These are phyloP conservation scores for Penicillium subrubescens DNA, from an alignment of 495 filamentous ascomycete species.

Conservation along the genomic window DNA sequence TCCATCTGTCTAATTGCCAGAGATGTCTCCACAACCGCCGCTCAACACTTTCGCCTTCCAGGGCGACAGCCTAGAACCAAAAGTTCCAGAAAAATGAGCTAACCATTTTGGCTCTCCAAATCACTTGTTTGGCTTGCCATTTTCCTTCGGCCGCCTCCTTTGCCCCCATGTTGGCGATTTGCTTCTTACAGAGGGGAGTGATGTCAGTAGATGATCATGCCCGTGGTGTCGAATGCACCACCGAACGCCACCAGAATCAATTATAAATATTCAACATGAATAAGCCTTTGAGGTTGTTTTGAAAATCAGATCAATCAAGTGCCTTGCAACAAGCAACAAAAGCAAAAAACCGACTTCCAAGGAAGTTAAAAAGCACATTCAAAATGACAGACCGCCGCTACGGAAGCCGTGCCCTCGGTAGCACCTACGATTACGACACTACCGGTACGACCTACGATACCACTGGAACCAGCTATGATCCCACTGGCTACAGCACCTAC, in stretches of 20 bases:
- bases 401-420: constrained; percentile 9
- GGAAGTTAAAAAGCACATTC: constrained; percentile 3
- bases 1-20: neutral
- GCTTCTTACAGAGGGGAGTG: constrained; percentile 8
- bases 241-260: constrained; percentile 6
- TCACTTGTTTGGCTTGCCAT: neutral
- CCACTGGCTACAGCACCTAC: constrained; percentile 25
- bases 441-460: constrained; percentile 23
- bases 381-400: constrained; percentile 28
- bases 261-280: constrained; percentile 14
- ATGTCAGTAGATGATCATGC: constrained; percentile 24
- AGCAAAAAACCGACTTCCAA: neutral
- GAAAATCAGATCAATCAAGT: neutral
- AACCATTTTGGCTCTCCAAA: constrained; percentile 3
- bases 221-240: constrained; percentile 9
- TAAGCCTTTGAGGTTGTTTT: neutral
- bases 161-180: constrained; percentile 17
- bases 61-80: constrained; percentile 19
- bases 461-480: constrained; percentile 23
- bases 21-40: neutral
- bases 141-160: neutral
- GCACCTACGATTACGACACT: constrained; percentile 21
- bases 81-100: neutral
- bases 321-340: neutral
- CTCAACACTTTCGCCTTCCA: constrained; percentile 19